Evolutionary conservation across 1,139 yeast species (phyloP), one percentile per base, ranked within the genome.

Genomic region (Geotrichum citri-aurantii): DNA sequence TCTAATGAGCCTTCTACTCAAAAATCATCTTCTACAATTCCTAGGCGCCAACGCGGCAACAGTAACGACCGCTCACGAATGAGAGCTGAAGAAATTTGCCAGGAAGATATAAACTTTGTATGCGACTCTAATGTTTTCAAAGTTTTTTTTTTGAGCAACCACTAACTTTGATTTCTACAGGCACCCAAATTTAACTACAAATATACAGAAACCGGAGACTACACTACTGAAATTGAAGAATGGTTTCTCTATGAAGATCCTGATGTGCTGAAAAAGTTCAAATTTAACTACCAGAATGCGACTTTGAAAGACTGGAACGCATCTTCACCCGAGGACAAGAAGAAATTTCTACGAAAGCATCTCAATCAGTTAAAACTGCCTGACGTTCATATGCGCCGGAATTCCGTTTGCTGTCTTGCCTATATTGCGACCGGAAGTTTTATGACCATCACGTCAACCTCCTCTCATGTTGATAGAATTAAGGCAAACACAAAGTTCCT

Each of bases 391-490:
- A 27, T 52, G 19, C 48, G 57, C n/a, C 48, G 44, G 47, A 52
- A 42, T 59, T 55, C 60, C 58, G 54, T 68, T 40, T 56, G 61
- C 27, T 62, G 67, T 37, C 52, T 75, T 11, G 51, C 67, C 3
- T 81, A 81, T 65, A 77, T 72, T 57, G 64, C 77, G 0, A 64
- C 66, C 53, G 87, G 87, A 0, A 68, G 73, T 26, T 81, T 71
- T 64, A 75, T 69, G 0, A 68, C 67, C 5, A 65, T 72, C 14
- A 53, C 65, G 1, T 65, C 72, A 2, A 69, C 70, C 48, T 65
- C 69, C 7, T 75, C 77, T 5, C 85, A 81, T 54, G 55, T 79
- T 11, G 63, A 65, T 1, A 61, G 65, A 40, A 79, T 82, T 19
- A 65, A 64, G 24, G 57, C 62, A 6, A 75, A 74, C 57, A 63